Conservation (phyloP, 257 asterid genomes). For the Salvia rosmarinus region DNA sequence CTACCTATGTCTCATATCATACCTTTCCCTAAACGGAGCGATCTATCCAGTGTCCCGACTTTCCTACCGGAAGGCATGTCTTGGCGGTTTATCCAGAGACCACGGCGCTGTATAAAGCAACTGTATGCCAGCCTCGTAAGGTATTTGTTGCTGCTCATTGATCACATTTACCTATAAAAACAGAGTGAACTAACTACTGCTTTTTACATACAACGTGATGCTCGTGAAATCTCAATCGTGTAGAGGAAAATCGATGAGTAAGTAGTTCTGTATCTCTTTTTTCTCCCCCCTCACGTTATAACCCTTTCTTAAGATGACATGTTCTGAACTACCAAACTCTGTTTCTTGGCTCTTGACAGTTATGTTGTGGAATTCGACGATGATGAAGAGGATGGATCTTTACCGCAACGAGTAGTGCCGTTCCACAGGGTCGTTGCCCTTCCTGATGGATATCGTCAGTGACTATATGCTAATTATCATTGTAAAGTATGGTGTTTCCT, state of each 20-base stretch:
- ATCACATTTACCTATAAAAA: neutral
- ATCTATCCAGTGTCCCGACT: constrained; percentile 68
- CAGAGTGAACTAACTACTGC: constrained; percentile 40
- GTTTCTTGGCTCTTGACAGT: constrained; percentile 48
- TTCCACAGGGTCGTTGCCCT: constrained; percentile 90
- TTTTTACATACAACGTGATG: constrained; percentile 39
- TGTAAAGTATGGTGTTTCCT: constrained; percentile 11
- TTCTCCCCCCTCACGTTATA: neutral
- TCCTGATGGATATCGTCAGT: constrained; percentile 79
- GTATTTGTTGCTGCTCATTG: constrained; percentile 43
- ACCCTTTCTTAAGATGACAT: constrained; percentile 3
- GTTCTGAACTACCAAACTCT: neutral
- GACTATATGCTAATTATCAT: constrained; percentile 32
- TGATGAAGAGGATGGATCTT: constrained; percentile 91
- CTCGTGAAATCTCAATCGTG: constrained; percentile 31
- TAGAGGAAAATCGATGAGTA: constrained; percentile 94
- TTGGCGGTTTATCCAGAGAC: constrained; percentile 97
- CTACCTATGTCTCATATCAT: constrained; percentile 87
- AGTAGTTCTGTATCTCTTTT: constrained; percentile 38
- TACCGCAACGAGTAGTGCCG: constrained; percentile 82
- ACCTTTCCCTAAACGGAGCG: constrained; percentile 85
- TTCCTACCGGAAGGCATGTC: constrained; percentile 85
- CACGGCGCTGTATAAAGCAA: constrained; percentile 92
- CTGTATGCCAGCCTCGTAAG: constrained; percentile 90
- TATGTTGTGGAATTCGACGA: constrained; percentile 88